Base-by-base conservation (phyloP, 768 basidiomycete genomes). In the Collybiopsis luxurians region DNA sequence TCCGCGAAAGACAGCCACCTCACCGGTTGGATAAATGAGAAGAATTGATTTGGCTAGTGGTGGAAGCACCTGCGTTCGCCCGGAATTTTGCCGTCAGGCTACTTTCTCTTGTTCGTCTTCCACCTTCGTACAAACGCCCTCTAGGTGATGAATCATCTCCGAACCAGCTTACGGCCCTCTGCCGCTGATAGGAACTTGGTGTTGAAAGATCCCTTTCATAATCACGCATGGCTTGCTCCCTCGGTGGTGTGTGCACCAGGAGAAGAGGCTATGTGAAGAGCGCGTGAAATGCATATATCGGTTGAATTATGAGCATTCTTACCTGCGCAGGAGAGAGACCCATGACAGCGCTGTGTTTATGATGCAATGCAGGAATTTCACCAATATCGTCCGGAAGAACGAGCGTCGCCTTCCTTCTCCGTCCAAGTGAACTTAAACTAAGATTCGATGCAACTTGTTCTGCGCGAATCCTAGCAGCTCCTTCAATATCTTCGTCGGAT, bases 281-380 rank as follows among this genome's bases (percentile, higher is more conserved):
- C 55, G 24, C 17, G 15, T 51, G 57, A 21, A 58, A 58, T 19
- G n/a, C 2, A 19, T 17, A 17, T 39, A 28, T 36, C 5, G 24
- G n/a, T 19, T 44, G 15, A n/a, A 38, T 17, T 3, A 34, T 49
- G 48, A 9, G 28, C 60, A 30, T 44, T 53, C 73, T 54, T 66
- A 86, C 86, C 76, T 90, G 87, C 30, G 87, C 87, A 11, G 89
- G 86, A 30, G 90, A 90, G 58, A 91, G 77, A 3, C 84, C 86
- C 63, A 89, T 79, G 53, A 90, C 68, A 45, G 78, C 69, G 68
- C 84, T 89, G 55, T 73, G 79, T 61, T 79, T 81, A 57, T 74
- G 71, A 61, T 81, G 73, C 56, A 87, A 66, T 45, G 70, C 67
- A 12, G 83, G 81, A 11, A 74, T 62, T 55, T 79, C 79, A 51